These are phyloP conservation scores for Suzukiozyma palmioleophila DNA, from an alignment of 1,139 yeast genomes.

Conservation along the genomic window DNA sequence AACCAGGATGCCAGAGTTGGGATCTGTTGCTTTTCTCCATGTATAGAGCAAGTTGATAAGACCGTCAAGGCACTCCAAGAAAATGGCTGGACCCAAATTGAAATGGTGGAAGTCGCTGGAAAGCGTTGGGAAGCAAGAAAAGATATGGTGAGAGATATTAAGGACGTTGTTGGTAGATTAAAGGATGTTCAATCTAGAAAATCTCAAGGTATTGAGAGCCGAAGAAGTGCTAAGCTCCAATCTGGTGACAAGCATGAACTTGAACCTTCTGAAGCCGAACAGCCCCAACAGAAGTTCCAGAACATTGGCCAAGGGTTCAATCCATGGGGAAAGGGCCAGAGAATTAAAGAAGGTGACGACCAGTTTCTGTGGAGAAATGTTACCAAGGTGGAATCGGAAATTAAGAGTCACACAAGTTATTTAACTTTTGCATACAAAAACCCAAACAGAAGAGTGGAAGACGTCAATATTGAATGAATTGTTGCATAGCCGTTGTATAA, in stretches of 20 bases:
- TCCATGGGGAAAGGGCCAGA: constrained; percentile 83
- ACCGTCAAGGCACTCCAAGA: constrained; percentile 71
- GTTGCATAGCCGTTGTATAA: background rate
- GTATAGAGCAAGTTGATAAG: constrained; percentile 92
- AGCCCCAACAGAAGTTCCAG: constrained; percentile 17
- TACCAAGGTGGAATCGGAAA: constrained; percentile 75
- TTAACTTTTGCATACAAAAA: constrained; percentile 76
- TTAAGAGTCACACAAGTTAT: constrained; percentile 92
- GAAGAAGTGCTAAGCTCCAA: constrained; percentile 32
- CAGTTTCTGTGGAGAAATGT: constrained; percentile 78
- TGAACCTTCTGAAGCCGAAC: constrained; percentile 7
- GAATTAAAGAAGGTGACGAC: constrained; percentile 84
- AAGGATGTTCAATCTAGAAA: constrained; percentile 78
- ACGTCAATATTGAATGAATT: background rate
- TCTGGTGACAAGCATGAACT: constrained; percentile 9
- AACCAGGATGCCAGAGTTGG: constrained; percentile 52
- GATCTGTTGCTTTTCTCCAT: constrained; percentile 93
- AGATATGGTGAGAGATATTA: constrained; percentile 77
- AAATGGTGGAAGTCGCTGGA: constrained; percentile 89
- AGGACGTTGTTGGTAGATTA: constrained; percentile 76
- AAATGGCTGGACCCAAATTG: constrained; percentile 83
- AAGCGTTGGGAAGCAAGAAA: constrained; percentile 88
- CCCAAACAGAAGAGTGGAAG: constrained; percentile 10
- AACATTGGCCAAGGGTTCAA: constrained; percentile 60
- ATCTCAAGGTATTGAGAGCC: constrained; percentile 64